Evolutionary conservation across 2,329 filamentous ascomycete species (phyloP), one percentile per base, ranked within the genome.

Genomic region (Neoscytalidium dimidiatum): DNA sequence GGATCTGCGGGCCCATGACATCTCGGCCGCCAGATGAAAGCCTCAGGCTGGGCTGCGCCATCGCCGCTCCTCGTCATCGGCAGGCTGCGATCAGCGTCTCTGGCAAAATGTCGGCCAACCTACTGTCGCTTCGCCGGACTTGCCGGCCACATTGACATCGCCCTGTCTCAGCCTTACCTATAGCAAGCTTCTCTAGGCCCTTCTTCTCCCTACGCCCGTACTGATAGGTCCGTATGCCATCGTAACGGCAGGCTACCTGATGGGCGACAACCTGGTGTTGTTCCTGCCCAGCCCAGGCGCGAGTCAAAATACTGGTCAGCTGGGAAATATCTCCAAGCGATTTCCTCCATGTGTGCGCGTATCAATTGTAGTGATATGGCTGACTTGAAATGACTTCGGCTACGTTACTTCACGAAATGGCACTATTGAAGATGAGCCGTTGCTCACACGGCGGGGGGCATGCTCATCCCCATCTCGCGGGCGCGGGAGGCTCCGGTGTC

Each of bases 141-240:
- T 23, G 52, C 52, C 52, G 52, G 52, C 11, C 14, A 26, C 21
- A n/a, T n/a, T n/a, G n/a, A n/a, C 26, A 60, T 60, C 38, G 17
- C 56, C 26, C 21, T 23, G 56, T 60, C 56, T 60, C 56, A 60
- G 56, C 56, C 56, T 60, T 58, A 58, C 53, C 53, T n/a, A 6
- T 29, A 5, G 14, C 17, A 8, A 7, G 9, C 21, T 23, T 23
- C n/a, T 46, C 6, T 8, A 8, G 38, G 38, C 6, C 38, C 31
- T 33, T 33, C 11, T 11, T 5, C 5, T 33, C 5, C 31, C 14
- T 41, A 41, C n/a, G 38, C 38, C 8, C 33, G 14, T n/a, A 35
- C 38, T 11, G 38, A 13, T 41, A 41, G 38, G 11, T 17, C 4
- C 14, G 38, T 17, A 17, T 41, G 38, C 38, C 14, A 13, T 41